Conservation (phyloP, 2,329 filamentous ascomycete genomes). For the Arthrocladium fulminans region DNA sequence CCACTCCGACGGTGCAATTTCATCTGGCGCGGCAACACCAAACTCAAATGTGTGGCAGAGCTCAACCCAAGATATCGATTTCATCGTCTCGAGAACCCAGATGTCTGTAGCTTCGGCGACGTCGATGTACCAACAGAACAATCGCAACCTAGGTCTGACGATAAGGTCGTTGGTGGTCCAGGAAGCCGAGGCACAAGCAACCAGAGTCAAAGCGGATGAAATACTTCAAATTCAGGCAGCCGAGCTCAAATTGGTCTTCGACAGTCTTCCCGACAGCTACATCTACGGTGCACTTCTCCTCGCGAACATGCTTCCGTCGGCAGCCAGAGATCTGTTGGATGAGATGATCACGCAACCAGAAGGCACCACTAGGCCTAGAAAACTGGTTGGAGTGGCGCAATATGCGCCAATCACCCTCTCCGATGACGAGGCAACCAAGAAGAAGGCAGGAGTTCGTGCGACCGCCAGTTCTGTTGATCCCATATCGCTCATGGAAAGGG, state of each 20-base stretch:
- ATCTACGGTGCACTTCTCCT: conserved; percentile 48
- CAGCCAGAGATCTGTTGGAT: conserved; percentile 52
- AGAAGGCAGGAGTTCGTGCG: conserved; percentile 7
- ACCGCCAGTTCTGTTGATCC: conserved; percentile 9
- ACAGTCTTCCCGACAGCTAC: conserved; percentile 40
- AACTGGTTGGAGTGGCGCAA: conserved; percentile 33
- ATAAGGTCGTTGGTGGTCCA: conserved; percentile 46
- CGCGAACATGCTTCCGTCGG: conserved; percentile 47
- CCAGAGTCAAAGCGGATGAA: conserved; percentile 32
- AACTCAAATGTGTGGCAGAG: conserved; percentile 50
- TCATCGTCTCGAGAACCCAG: conserved; percentile 45
- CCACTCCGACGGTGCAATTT: conserved; percentile 20
- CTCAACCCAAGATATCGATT: conserved; percentile 50
- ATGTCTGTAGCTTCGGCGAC: conserved; percentile 40
- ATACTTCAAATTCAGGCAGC: conserved; percentile 42
- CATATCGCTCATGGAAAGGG: conserved; percentile 17
- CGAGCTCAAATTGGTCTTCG: conserved; percentile 48
- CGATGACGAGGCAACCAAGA: conserved; percentile 17
- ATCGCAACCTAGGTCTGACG: conserved; percentile 47
- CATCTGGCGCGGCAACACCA: conserved; percentile 15
- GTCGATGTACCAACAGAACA: conserved; percentile 51
- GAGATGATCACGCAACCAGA: conserved; percentile 38
- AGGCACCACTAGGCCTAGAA: neutral
- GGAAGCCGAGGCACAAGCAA: conserved; percentile 34
- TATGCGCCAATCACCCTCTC: conserved; percentile 34